Evolutionary conservation across 1,139 yeast species (phyloP), one percentile per base, ranked within the genome.

Genomic region (Torulaspora pretoriensis): DNA sequence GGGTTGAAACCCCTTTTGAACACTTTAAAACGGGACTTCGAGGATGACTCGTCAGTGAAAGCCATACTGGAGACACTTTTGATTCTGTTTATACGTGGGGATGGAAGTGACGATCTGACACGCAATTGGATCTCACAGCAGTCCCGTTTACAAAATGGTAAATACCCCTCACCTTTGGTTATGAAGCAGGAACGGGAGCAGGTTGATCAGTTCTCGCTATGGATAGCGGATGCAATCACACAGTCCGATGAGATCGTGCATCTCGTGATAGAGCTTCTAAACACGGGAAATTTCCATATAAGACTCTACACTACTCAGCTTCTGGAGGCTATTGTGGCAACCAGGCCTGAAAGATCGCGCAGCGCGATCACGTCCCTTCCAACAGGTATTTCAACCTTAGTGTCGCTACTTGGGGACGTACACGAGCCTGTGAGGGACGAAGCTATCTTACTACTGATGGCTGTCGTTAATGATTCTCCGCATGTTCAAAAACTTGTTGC

Each of bases 181-280:
- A 66, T 81, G 67, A 78, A 76, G 35, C 75, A 77, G 33, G 76
- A 77, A 35, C 59, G 61, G 7, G 62, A 67, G 25, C 64, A 74
- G 8, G 77, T 79, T 12, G 97, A 92, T 60, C 96, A 88, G 58
- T 86, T 94, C 55, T 86, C 96, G 0, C 69, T 89, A 50, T 90
- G 97, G 96, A 84, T 94, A 33, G 89, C 97, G 0, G 98, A 94
- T 66, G 97, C 89, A 55, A 72, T 94, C 56, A 85, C 92, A 1
- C 94, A 87, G 60, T 76, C 75, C 27, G 73, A 73, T 31, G 82
- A 78, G 25, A 74, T 80, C 24, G 71, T 92, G 35, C 72, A 75
- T 19, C 66, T 78, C 3, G 66, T 89, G 39, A 68, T 88, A 24
- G 77, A 77, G 16, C 70, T 85, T 3, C 62, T 81, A 23, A 77